phyloP scores from a whole-genome alignment of 495 filamentous ascomycete genomes.

The Talaromyces nanjingensis region DNA sequence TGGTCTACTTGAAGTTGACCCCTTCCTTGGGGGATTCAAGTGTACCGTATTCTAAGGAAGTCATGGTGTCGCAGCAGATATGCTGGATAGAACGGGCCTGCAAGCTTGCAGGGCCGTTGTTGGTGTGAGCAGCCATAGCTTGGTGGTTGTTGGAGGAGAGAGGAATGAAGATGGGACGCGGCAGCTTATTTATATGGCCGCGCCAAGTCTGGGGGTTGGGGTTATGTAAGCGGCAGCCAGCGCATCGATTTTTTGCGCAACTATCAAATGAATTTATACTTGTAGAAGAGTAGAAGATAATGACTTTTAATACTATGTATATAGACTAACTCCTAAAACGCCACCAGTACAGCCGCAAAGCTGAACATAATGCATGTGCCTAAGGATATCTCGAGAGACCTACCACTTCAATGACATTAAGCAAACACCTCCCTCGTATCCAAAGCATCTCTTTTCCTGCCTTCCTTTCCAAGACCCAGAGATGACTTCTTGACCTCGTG shows the following conservation, averaged over 20 bases:
- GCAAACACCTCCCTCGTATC: constrained; percentile 79
- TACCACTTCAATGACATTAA: not conserved
- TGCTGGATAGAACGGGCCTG: constrained; percentile 10
- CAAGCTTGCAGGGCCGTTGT: constrained; percentile 23
- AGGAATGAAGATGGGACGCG: not conserved
- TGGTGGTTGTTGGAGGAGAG: constrained; percentile 14
- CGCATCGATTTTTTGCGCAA: not conserved
- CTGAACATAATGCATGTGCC: constrained; percentile 5
- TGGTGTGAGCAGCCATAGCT: constrained; percentile 21
- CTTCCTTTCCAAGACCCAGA: constrained; percentile 57
- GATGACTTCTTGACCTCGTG: constrained; percentile 64
- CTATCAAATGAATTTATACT: not conserved
- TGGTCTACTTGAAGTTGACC: constrained; percentile 48
- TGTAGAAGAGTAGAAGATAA: not conserved
- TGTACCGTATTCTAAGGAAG: constrained; percentile 10
- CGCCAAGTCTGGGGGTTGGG: not conserved
- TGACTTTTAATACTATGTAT: not conserved
- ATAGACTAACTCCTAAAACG: not conserved
- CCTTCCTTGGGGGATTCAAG: constrained; percentile 68
- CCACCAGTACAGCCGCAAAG: not conserved
- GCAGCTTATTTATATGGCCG: not conserved
- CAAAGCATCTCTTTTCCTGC: constrained; percentile 29
- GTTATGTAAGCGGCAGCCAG: constrained; percentile 1
- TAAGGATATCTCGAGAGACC: constrained; percentile 5
- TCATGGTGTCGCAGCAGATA: constrained; percentile 1